Conservation (phyloP, 2,329 filamentous ascomycete genomes). For the Aspergillus novofumigatus region DNA sequence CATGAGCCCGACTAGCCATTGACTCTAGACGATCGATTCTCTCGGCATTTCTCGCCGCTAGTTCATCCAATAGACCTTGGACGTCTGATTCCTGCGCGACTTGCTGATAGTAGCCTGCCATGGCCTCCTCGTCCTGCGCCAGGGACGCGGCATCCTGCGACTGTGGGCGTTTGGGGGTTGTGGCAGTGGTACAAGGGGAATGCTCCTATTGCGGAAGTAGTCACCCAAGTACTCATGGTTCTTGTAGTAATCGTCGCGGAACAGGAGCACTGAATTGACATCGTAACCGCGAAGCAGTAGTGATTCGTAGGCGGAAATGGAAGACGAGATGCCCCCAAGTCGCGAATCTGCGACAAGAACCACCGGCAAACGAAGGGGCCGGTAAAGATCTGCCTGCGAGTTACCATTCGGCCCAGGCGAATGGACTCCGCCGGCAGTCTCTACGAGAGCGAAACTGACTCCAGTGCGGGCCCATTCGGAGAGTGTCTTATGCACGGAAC, state of each 20-base stretch:
- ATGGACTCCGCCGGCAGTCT: constrained; percentile 79
- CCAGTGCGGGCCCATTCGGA: constrained; percentile 30
- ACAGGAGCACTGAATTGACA: constrained; percentile 65
- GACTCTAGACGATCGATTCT: constrained; percentile 58
- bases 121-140: constrained; percentile 51
- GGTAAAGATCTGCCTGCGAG: constrained; percentile 73
- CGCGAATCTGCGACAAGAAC: constrained; percentile 71
- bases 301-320: constrained; percentile 76
- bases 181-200: constrained; percentile 55
- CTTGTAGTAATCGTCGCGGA: constrained; percentile 61
- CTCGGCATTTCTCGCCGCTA: constrained; percentile 52
- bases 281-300: constrained; percentile 75
- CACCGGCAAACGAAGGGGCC: constrained; percentile 67
- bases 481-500: constrained; percentile 45
- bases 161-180: constrained; percentile 52
- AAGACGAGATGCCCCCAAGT: constrained; percentile 74
- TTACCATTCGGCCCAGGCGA: constrained; percentile 73
- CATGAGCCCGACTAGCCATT: constrained; percentile 59
- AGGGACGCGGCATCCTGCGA: constrained; percentile 26
- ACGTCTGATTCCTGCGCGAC: constrained; percentile 41
- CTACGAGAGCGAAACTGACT: constrained; percentile 63
- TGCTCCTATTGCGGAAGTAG: constrained; percentile 60
- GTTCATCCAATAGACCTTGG: constrained; percentile 44
- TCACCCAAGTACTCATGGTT: constrained; percentile 65
- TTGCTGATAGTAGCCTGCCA: constrained; percentile 61